phyloP scores from a whole-genome alignment of 306 rosid species.

The Vicia villosa region DNA sequence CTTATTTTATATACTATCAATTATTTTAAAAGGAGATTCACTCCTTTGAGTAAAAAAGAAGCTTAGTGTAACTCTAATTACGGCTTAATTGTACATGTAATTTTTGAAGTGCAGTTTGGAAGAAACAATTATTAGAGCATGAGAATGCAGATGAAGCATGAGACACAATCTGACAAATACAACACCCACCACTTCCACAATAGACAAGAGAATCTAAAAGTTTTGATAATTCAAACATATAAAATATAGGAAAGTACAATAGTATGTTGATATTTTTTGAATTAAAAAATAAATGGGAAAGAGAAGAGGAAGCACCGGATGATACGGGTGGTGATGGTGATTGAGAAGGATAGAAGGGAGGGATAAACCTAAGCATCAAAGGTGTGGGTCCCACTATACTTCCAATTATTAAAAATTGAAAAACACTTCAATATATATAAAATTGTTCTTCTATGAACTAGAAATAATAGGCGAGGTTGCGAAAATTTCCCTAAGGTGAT shows the following conservation, averaged over 20 bases:
- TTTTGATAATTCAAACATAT: slow-evolving; percentile 5
- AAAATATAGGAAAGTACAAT: neutral
- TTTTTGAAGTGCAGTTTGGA: neutral
- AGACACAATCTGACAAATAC: slow-evolving; percentile 33
- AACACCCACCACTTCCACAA: slow-evolving; percentile 9
- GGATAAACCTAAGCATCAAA: slow-evolving; percentile 12
- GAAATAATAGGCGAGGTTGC: too few relatives aligned
- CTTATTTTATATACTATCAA: too few relatives aligned
- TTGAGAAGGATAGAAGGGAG: neutral
- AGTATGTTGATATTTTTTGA: neutral
- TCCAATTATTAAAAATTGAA: too few relatives aligned
- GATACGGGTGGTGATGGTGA: slow-evolving; percentile 41
- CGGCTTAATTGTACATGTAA: neutral
- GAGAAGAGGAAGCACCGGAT: neutral
- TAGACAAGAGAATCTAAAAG: slow-evolving; percentile 5
- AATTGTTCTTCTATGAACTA: too few relatives aligned
- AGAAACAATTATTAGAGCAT: slow-evolving; percentile 24
- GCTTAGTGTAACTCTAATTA: neutral
- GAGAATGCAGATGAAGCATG: slow-evolving; percentile 22
- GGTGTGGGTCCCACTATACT: slow-evolving; percentile 45
- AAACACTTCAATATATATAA: too few relatives aligned
- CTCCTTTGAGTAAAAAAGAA: neutral
- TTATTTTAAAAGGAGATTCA: neutral
- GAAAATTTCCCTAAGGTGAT: too few relatives aligned
- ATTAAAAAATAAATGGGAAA: slow-evolving; percentile 11